A percentile compares a stretch with the other conserved stretches of the same genome.
Conservation (phyloP, 176 grass and related monocot genomes). For the Chrysopogon serrulatus region DNA sequence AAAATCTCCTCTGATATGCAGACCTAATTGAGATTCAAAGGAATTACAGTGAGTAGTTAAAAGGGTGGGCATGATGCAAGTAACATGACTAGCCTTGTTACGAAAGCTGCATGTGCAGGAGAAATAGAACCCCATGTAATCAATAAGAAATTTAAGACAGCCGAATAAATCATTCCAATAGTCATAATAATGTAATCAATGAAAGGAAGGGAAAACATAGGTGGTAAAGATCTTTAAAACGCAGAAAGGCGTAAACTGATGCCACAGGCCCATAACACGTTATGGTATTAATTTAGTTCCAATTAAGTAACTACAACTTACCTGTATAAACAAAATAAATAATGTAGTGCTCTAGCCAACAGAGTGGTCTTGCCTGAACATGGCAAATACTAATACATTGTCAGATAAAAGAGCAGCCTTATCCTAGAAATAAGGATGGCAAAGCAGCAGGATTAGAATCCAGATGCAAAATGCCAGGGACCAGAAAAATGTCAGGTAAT, state of each 20-base stretch:
- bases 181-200: constrained; percentile 3
- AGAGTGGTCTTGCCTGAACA: not conserved
- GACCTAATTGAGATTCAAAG: constrained; percentile 13
- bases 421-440: not conserved
- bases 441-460: constrained; percentile 1
- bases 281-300: not conserved
- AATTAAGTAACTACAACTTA: not conserved
- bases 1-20: constrained; percentile 1
- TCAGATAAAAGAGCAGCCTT: not conserved
- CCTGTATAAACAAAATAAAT: not conserved
- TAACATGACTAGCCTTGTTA: not conserved
- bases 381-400: not conserved
- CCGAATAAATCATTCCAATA: not conserved
- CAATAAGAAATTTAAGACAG: not conserved
- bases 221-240: not conserved
- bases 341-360: not conserved
- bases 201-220: not conserved
- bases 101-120: not conserved
- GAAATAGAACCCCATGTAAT: not conserved
- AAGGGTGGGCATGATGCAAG: not conserved
- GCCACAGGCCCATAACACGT: constrained; percentile 8
- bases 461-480: constrained; percentile 19
- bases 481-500: constrained; percentile 2
- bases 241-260: not conserved
- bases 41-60: constrained; percentile 4